phyloP scores from a whole-genome alignment of 1,284 basidiomycete species.

The Ceratobasidium theobromae region DNA sequence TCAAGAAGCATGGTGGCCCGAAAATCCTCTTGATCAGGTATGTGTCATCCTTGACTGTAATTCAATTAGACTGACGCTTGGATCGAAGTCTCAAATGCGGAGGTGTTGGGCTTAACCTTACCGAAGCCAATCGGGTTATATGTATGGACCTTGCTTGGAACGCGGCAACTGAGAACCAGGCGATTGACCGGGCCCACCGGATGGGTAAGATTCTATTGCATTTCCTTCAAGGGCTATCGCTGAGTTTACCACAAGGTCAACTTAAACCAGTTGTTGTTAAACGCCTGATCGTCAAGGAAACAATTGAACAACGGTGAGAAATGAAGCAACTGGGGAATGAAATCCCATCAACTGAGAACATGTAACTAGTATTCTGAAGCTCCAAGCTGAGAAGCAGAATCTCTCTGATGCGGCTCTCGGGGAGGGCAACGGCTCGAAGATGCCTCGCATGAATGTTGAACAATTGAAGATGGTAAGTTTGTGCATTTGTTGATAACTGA shows the following conservation, averaged over 20 bases:
- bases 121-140: constrained; percentile 61
- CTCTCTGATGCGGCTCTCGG: constrained; percentile 33
- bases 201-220: constrained; percentile 53
- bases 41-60: constrained; percentile 36
- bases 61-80: constrained; percentile 56
- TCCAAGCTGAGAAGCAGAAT: constrained; percentile 67
- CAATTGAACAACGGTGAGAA: constrained; percentile 64
- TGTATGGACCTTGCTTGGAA: constrained; percentile 37
- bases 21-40: constrained; percentile 57
- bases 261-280: constrained; percentile 33
- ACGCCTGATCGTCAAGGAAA: constrained; percentile 60
- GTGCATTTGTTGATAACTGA: not conserved
- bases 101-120: constrained; percentile 58
- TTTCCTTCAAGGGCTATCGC: not conserved
- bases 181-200: constrained; percentile 35
- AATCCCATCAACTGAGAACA: not conserved
- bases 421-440: constrained; percentile 28
- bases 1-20: constrained; percentile 35
- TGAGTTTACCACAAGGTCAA: constrained; percentile 32
- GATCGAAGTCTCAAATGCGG: constrained; percentile 59
- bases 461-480: constrained; percentile 18
- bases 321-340: not conserved
- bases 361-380: constrained; percentile 54
- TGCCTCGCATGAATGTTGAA: constrained; percentile 27
- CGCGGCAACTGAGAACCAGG: constrained; percentile 35